These are phyloP conservation scores for Nitzschia putrida DNA, from an alignment of 108 stramenopile genomes.

Conservation along the genomic window DNA sequence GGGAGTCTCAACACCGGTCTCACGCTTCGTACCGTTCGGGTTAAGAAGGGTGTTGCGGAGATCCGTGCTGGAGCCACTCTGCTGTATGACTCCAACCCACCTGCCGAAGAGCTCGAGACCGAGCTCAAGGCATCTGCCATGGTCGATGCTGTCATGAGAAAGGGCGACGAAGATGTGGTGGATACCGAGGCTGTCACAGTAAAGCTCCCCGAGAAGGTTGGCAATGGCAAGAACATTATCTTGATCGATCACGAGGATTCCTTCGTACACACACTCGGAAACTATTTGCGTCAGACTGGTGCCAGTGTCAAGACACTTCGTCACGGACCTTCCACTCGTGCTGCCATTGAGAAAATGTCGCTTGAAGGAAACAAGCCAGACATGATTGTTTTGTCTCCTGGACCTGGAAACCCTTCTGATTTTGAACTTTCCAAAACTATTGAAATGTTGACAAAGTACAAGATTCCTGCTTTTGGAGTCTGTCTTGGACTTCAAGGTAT, in stretches of 20 bases:
- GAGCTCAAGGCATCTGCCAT: slow-evolving; percentile 98
- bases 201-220: slow-evolving; percentile 47
- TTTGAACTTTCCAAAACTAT: slow-evolving; percentile 88
- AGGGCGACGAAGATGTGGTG: slow-evolving; percentile 40
- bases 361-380: slow-evolving; percentile 81
- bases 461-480: slow-evolving; percentile 95
- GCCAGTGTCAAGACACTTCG: slow-evolving; percentile 90
- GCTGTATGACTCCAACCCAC: slow-evolving; percentile 91
- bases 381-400: slow-evolving; percentile 94
- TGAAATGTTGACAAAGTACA: slow-evolving; percentile 68
- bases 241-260: slow-evolving; percentile 98
- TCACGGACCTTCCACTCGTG: slow-evolving; percentile 82
- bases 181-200: slow-evolving; percentile 9
- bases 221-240: slow-evolving; percentile 83
- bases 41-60: slow-evolving; percentile 93
- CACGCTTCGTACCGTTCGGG: slow-evolving; percentile 91
- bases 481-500: slow-evolving; percentile 98
- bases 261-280: slow-evolving; percentile 97
- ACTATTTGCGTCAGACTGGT: slow-evolving; percentile 97
- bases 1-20: slow-evolving; percentile 96
- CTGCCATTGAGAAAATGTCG: slow-evolving; percentile 69
- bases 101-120: slow-evolving; percentile 94
- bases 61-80: slow-evolving; percentile 94
- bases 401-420: slow-evolving; percentile 94
- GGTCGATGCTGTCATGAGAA: slow-evolving; percentile 86